Conservation (phyloP, 2,329 filamentous ascomycete species). For the Huntiella abstrusa region DNA sequence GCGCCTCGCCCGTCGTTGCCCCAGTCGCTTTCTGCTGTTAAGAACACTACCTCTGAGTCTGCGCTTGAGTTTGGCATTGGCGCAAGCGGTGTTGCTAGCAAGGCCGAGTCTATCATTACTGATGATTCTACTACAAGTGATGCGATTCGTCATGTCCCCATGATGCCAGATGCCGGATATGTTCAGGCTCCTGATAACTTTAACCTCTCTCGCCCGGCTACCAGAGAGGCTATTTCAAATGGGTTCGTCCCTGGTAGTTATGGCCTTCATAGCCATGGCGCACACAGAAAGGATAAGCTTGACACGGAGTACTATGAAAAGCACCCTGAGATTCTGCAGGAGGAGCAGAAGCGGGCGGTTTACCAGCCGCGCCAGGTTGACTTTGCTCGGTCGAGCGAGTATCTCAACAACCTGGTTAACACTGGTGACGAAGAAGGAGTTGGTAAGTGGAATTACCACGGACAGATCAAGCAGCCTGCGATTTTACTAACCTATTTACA, state of each 20-base stretch:
- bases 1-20: slow-evolving; percentile 78
- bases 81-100: slow-evolving; percentile 21
- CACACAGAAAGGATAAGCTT: slow-evolving; percentile 57
- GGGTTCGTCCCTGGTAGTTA: slow-evolving; percentile 72
- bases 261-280: slow-evolving; percentile 74
- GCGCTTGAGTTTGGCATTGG: slow-evolving; percentile 75
- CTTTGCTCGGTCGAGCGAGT: slow-evolving; percentile 73
- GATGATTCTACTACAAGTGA: slow-evolving; percentile 82
- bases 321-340: slow-evolving; percentile 63
- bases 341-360: slow-evolving; percentile 46
- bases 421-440: slow-evolving; percentile 22
- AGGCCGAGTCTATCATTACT: slow-evolving; percentile 14
- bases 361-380: slow-evolving; percentile 38
- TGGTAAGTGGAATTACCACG: neutral
- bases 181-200: slow-evolving; percentile 59
- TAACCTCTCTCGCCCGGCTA: slow-evolving; percentile 35
- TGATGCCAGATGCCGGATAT: slow-evolving; percentile 82
- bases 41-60: slow-evolving; percentile 74
- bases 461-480: slow-evolving; percentile 10
- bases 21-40: slow-evolving; percentile 54
- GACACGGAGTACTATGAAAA: slow-evolving; percentile 87
- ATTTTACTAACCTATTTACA: neutral
- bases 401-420: slow-evolving; percentile 76
- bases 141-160: slow-evolving; percentile 80
- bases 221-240: slow-evolving; percentile 54